Conservation (phyloP, 371 early-diverging fungal species). For the Syncephalastrum monosporum region DNA sequence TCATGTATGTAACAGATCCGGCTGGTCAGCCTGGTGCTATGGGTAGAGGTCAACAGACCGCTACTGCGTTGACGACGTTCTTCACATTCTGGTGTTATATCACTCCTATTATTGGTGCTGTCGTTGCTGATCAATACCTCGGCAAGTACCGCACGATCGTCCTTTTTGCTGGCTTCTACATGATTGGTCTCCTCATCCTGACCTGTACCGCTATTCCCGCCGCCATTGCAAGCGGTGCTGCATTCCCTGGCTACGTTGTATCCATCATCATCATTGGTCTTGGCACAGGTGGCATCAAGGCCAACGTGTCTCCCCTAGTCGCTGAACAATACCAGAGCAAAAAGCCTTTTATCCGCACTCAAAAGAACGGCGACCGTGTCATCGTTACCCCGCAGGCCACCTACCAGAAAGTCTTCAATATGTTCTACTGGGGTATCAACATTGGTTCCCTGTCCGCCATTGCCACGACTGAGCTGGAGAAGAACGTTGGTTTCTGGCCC, state of each 20-base stretch:
- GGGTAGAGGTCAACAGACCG: conserved; percentile 51
- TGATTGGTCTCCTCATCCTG: conserved; percentile 65
- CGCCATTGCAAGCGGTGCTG: conserved; percentile 51
- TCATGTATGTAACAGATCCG: conserved; percentile 24
- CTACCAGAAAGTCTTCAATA: conserved; percentile 45
- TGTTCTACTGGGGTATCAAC: conserved; percentile 83
- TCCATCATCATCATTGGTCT: conserved; percentile 70
- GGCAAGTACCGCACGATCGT: conserved; percentile 84
- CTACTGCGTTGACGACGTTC: conserved; percentile 69
- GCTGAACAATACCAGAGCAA: conserved; percentile 46
- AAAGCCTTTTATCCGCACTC: conserved; percentile 27
- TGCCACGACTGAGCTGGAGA: conserved; percentile 57
- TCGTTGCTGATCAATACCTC: conserved; percentile 77
- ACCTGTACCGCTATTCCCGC: conserved; percentile 60
- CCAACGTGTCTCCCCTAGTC: conserved; percentile 48
- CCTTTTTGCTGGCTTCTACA: conserved; percentile 63
- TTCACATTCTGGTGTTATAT: conserved; percentile 81
- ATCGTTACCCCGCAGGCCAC: conserved; percentile 51
- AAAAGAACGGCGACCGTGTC: conserved; percentile 33
- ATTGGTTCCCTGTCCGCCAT: conserved; percentile 69
- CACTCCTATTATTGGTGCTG: conserved; percentile 78
- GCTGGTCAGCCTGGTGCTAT: conserved; percentile 49
- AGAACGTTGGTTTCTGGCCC: conserved; percentile 61
- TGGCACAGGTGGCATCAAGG: conserved; percentile 54
- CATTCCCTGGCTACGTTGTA: conserved; percentile 66